Conservation (phyloP, 2,329 filamentous ascomycete genomes). For the Ramularia collo-cygni region DNA sequence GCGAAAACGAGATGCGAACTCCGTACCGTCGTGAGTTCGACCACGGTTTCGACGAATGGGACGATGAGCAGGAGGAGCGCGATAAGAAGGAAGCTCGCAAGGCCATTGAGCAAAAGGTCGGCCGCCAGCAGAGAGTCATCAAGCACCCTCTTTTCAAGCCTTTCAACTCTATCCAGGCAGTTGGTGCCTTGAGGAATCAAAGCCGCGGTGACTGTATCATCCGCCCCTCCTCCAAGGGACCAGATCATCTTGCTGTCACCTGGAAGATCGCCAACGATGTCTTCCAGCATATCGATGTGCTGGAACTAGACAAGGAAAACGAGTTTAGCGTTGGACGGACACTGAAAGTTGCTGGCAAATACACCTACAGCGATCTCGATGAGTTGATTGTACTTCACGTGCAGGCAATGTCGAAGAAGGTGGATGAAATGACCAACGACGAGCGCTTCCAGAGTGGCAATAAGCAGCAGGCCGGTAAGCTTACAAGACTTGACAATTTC, state of each 20-base stretch:
- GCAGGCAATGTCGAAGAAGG: constrained; percentile 95
- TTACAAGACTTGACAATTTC: neutral
- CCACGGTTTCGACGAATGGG: constrained; percentile 68
- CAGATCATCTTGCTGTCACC: constrained; percentile 89
- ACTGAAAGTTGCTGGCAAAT: constrained; percentile 78
- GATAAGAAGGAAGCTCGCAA: constrained; percentile 73
- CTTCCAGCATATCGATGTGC: constrained; percentile 96
- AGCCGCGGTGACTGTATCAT: constrained; percentile 87
- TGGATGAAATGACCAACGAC: constrained; percentile 89
- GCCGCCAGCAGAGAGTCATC: constrained; percentile 86
- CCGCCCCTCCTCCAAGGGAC: constrained; percentile 87
- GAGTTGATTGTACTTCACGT: constrained; percentile 96
- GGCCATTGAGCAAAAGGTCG: constrained; percentile 72
- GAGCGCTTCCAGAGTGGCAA: constrained; percentile 87
- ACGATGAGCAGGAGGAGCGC: constrained; percentile 55
- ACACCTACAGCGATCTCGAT: constrained; percentile 91
- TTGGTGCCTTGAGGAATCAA: constrained; percentile 85
- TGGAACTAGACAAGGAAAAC: constrained; percentile 94
- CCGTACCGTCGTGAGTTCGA: constrained; percentile 65
- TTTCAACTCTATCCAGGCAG: constrained; percentile 85
- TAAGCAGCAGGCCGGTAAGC: constrained; percentile 76
- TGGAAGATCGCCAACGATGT: constrained; percentile 97
- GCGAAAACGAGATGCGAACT: constrained; percentile 70
- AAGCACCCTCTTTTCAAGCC: constrained; percentile 95
- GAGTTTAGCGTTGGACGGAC: constrained; percentile 88